Conservation (phyloP, 2,329 filamentous ascomycete species). For the Colletotrichum gloeosporioides region DNA sequence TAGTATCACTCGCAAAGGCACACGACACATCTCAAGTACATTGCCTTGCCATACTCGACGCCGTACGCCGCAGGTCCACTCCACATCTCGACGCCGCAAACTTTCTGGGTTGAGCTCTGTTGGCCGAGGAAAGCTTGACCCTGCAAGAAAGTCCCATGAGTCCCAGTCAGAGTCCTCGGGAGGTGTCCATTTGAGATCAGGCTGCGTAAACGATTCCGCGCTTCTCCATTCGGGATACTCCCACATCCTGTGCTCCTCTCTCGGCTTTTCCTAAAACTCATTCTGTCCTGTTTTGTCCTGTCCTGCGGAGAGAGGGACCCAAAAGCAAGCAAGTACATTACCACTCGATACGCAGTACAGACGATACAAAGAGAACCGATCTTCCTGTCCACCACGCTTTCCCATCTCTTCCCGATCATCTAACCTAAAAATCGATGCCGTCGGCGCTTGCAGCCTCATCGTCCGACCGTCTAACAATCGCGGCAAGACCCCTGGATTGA, state of each 20-base stretch:
- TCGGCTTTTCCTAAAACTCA: not conserved
- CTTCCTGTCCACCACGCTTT: not conserved
- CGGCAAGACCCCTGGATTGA: slow-evolving; percentile 7
- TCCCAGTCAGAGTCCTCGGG: not conserved
- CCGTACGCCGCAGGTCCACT: not conserved
- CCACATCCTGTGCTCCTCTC: not conserved
- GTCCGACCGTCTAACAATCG: not conserved
- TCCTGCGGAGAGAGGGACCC: not conserved
- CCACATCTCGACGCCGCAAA: not conserved
- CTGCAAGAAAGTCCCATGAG: not conserved
- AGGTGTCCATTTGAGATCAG: not conserved
- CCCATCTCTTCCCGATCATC: not conserved
- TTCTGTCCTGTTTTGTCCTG: not conserved
- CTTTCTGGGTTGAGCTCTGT: slow-evolving; percentile 7
- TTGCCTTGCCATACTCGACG: not conserved
- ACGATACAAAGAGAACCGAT: not conserved
- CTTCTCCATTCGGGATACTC: not conserved
- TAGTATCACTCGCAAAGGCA: not conserved
- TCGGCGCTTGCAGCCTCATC: slow-evolving; percentile 5
- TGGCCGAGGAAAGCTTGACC: not conserved
- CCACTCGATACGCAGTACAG: not conserved
- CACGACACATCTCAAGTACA: not conserved
- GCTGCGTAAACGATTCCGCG: not conserved
- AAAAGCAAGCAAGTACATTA: not conserved
- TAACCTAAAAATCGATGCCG: slow-evolving; percentile 14